Conservation (phyloP, 768 basidiomycete species). For the Auriculariales sp. region DNA sequence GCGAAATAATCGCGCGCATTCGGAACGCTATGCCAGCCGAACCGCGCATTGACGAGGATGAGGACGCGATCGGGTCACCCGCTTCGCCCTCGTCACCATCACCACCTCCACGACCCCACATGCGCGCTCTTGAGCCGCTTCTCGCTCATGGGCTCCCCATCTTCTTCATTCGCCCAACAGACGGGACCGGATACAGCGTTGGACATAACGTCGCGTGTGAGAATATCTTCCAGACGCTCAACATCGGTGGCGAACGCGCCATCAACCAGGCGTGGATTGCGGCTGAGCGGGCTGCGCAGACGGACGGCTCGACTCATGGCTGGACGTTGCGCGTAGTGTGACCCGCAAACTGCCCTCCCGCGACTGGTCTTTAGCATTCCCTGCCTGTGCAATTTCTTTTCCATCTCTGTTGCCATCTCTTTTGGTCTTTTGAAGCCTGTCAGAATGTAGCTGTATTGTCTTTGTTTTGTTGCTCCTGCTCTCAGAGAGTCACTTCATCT, state of each 20-base stretch:
- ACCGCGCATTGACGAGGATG: conserved; percentile 15
- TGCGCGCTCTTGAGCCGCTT: background rate
- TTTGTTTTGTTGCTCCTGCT: too few relatives aligned
- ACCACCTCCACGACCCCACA: background rate
- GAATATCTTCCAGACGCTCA: conserved; percentile 59
- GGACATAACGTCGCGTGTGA: conserved; percentile 74
- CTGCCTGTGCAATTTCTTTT: conserved; percentile 1
- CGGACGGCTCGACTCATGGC: conserved; percentile 52
- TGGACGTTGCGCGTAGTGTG: conserved; percentile 76
- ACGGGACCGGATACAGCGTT: conserved; percentile 84
- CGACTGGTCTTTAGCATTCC: background rate
- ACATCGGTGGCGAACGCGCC: conserved; percentile 33
- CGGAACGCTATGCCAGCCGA: conserved; percentile 49
- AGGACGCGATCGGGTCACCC: conserved; percentile 15
- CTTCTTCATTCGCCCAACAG: conserved; percentile 64
- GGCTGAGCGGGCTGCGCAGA: conserved; percentile 37
- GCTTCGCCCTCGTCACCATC: background rate
- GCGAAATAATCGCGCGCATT: conserved; percentile 63
- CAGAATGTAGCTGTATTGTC: too few relatives aligned
- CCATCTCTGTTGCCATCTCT: background rate
- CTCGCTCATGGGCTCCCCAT: conserved; percentile 34
- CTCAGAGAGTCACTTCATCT: too few relatives aligned
- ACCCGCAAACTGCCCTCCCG: conserved; percentile 5
- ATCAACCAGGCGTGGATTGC: conserved; percentile 51
- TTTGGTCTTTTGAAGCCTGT: too few relatives aligned